Evolutionary conservation across 495 filamentous ascomycete species (phyloP).

Genomic region (Xanthoparmelia taractica): DNA sequence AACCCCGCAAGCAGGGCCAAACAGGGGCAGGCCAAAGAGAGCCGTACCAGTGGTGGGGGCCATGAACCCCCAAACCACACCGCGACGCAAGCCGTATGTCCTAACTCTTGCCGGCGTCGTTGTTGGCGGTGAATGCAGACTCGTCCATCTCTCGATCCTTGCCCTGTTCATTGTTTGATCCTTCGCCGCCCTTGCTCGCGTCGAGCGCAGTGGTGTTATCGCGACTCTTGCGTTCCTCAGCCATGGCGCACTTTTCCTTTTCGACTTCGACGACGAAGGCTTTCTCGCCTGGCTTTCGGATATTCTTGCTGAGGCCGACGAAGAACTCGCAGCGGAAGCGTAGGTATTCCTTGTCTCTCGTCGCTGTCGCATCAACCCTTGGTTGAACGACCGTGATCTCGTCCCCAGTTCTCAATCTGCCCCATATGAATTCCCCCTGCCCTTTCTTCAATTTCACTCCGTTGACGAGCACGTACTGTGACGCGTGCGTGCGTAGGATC

Average conservation of each 20-base stretch:
- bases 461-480: constrained; percentile 65
- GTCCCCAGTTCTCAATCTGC: constrained; percentile 17
- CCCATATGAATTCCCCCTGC: constrained; percentile 14
- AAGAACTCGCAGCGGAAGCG: constrained; percentile 48
- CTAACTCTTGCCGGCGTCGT: neutral
- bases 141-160: neutral
- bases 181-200: constrained; percentile 1
- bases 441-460: constrained; percentile 32
- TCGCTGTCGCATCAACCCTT: constrained; percentile 38
- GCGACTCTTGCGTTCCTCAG: constrained; percentile 4
- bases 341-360: constrained; percentile 37
- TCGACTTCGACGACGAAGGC: constrained; percentile 30
- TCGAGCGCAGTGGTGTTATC: constrained; percentile 8
- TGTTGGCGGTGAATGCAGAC: neutral
- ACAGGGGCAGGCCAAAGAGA: neutral
- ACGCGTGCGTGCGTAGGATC: constrained; percentile 66
- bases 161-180: neutral
- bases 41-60: constrained; percentile 1
- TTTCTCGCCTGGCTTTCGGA: constrained; percentile 30
- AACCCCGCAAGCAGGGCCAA: neutral
- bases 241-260: constrained; percentile 22
- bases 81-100: neutral
- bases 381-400: constrained; percentile 29
- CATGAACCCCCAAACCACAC: constrained; percentile 4
- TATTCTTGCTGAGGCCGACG: constrained; percentile 42